These are phyloP conservation scores for Acer yangbiense DNA, from an alignment of 345 rosid species.

Conservation along the genomic window DNA sequence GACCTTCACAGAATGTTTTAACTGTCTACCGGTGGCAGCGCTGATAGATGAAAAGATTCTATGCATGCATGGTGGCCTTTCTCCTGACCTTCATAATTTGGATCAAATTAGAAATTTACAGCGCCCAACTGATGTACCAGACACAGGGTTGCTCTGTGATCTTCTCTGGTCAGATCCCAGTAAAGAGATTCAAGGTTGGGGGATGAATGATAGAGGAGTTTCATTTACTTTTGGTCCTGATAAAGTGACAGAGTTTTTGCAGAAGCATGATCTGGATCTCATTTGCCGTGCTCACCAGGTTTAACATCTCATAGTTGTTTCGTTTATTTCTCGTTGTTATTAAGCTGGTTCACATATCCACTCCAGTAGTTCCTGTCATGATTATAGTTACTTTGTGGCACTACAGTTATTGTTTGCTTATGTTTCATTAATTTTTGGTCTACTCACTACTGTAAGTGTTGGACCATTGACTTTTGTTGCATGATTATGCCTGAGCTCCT, in stretches of 20 bases:
- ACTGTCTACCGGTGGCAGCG: slow-evolving; percentile 70
- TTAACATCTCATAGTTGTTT: slow-evolving; percentile 13
- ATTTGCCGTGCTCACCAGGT: slow-evolving; percentile 97
- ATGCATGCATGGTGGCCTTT: slow-evolving; percentile 92
- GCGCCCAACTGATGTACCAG: slow-evolving; percentile 80
- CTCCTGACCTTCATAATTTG: slow-evolving; percentile 68
- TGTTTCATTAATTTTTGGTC: neutral
- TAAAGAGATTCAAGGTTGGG: slow-evolving; percentile 76
- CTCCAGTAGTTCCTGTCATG: neutral
- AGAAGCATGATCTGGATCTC: slow-evolving; percentile 79
- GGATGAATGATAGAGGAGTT: slow-evolving; percentile 87
- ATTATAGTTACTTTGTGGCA: neutral
- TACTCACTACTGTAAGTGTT: neutral
- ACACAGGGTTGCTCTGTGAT: slow-evolving; percentile 83
- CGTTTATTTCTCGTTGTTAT: neutral
- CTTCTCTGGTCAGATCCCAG: slow-evolving; percentile 90
- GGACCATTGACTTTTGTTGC: neutral
- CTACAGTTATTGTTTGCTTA: neutral
- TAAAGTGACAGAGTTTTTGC: slow-evolving; percentile 72
- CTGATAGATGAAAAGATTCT: slow-evolving; percentile 81
- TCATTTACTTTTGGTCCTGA: slow-evolving; percentile 67
- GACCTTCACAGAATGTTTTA: slow-evolving; percentile 62
- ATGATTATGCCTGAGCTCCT: neutral
- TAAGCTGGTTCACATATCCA: slow-evolving; percentile 15
- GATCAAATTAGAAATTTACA: slow-evolving; percentile 65